Percentiles rank a stretch among this genome's conserved stretches.
phyloP scores from a whole-genome alignment of 139 green algal species.

The Tetratostichococcus sp. region DNA sequence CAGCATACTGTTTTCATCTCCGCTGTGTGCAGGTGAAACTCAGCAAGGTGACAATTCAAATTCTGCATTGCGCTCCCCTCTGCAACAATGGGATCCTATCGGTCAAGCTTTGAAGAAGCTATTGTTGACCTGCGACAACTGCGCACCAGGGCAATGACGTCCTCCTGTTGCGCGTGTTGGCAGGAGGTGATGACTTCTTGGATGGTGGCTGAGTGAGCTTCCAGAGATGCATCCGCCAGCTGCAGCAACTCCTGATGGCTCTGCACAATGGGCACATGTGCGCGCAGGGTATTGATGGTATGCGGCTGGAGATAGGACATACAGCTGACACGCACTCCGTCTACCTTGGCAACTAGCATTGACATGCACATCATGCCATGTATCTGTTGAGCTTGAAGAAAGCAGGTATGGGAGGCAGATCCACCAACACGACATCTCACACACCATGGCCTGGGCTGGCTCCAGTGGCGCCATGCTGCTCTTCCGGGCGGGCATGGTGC shows the following conservation, averaged over 20 bases:
- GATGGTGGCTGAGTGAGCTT: neutral
- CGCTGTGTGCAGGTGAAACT: too few relatives aligned
- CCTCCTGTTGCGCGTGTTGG: neutral
- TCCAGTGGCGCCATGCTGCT: neutral
- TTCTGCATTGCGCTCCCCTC: too few relatives aligned
- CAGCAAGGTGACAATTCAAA: too few relatives aligned
- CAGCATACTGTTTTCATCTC: too few relatives aligned
- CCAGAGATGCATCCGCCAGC: neutral
- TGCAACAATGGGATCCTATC: too few relatives aligned
- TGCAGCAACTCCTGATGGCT: neutral
- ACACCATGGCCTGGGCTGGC: neutral
- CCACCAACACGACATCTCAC: neutral
- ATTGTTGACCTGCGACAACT: neutral
- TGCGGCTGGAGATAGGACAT: too few relatives aligned
- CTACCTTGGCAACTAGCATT: too few relatives aligned
- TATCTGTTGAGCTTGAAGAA: too few relatives aligned
- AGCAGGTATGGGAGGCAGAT: neutral
- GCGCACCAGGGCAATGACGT: neutral
- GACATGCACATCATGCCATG: too few relatives aligned
- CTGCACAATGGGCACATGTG: neutral
- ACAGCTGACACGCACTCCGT: too few relatives aligned
- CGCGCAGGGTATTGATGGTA: too few relatives aligned
- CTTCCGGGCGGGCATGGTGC: neutral
- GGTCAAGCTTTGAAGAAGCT: too few relatives aligned
- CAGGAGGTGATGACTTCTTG: neutral